phyloP scores from a whole-genome alignment of 495 filamentous ascomycete species.

The Astrothelium subdiscretum region DNA sequence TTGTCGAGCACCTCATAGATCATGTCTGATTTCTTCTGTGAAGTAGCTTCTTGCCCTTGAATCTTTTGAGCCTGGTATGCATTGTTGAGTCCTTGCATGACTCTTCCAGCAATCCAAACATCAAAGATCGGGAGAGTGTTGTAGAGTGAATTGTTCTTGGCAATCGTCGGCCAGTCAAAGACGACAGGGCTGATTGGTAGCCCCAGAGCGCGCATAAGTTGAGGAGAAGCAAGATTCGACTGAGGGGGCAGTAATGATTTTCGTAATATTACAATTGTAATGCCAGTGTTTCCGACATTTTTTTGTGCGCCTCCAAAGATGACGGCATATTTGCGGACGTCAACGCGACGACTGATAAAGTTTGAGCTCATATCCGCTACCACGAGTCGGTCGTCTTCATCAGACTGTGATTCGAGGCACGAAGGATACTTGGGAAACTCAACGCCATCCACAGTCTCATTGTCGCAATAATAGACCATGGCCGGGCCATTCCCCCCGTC shows the following conservation, averaged over 20 bases:
- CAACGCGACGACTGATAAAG: constrained; percentile 52
- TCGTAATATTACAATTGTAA: constrained; percentile 71
- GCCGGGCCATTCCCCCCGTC: constrained; percentile 46
- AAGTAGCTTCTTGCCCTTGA: constrained; percentile 55
- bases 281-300: constrained; percentile 75
- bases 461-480: constrained; percentile 84
- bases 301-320: constrained; percentile 84
- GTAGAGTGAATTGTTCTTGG: constrained; percentile 84
- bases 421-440: constrained; percentile 74
- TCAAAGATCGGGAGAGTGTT: constrained; percentile 94
- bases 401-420: constrained; percentile 39
- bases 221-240: constrained; percentile 42
- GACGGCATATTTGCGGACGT: constrained; percentile 58
- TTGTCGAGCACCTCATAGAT: constrained; percentile 66
- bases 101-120: constrained; percentile 77
- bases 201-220: constrained; percentile 60
- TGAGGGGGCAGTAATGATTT: constrained; percentile 62
- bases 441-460: constrained; percentile 92
- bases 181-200: constrained; percentile 67
- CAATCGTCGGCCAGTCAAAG: constrained; percentile 65
- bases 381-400: constrained; percentile 43
- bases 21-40: constrained; percentile 56
- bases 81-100: constrained; percentile 56
- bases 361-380: constrained; percentile 84
- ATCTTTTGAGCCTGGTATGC: constrained; percentile 45